These are phyloP conservation scores for Nemania sp. DNA, from an alignment of 2,329 filamentous ascomycete genomes.

Conservation along the genomic window DNA sequence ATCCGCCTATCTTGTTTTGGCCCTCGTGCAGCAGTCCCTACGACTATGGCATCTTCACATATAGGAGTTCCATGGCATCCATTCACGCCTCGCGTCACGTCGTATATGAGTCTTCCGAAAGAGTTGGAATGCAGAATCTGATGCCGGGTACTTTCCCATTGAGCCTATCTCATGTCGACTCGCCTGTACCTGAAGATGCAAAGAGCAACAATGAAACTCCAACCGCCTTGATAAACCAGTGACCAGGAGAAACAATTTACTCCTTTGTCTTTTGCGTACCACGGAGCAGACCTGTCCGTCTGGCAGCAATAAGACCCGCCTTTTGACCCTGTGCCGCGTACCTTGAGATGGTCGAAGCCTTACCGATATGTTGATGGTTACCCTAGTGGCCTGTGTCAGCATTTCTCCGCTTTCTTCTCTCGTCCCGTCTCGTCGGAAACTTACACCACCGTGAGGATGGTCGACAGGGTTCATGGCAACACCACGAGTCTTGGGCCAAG, in stretches of 20 bases:
- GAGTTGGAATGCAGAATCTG: slow-evolving; percentile 44
- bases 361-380: slow-evolving; percentile 99
- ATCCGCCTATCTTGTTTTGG: slow-evolving; percentile 35
- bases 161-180: slow-evolving; percentile 55
- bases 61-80: slow-evolving; percentile 30
- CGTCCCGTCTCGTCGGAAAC: slow-evolving; percentile 51
- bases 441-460: slow-evolving; percentile 94
- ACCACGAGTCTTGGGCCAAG: slow-evolving; percentile 99
- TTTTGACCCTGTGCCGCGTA: slow-evolving; percentile 99
- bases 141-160: slow-evolving; percentile 55
- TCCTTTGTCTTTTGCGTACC: slow-evolving; percentile 99
- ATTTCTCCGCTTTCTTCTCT: slow-evolving; percentile 28
- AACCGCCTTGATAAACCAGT: slow-evolving; percentile 67
- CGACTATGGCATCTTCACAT: slow-evolving; percentile 35
- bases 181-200: slow-evolving; percentile 66
- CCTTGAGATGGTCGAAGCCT: slow-evolving; percentile 98
- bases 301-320: slow-evolving; percentile 99
- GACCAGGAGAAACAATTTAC: slow-evolving; percentile 63
- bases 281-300: slow-evolving; percentile 99
- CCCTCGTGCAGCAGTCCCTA: slow-evolving; percentile 31
- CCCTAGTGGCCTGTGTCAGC: slow-evolving; percentile 69
- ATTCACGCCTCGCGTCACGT: slow-evolving; percentile 41
- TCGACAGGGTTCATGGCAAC: slow-evolving; percentile 99
- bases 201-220: slow-evolving; percentile 73
- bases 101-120: slow-evolving; percentile 30